Conservation (phyloP, 2,329 filamentous ascomycete species). For the Colletotrichum sp. region DNA sequence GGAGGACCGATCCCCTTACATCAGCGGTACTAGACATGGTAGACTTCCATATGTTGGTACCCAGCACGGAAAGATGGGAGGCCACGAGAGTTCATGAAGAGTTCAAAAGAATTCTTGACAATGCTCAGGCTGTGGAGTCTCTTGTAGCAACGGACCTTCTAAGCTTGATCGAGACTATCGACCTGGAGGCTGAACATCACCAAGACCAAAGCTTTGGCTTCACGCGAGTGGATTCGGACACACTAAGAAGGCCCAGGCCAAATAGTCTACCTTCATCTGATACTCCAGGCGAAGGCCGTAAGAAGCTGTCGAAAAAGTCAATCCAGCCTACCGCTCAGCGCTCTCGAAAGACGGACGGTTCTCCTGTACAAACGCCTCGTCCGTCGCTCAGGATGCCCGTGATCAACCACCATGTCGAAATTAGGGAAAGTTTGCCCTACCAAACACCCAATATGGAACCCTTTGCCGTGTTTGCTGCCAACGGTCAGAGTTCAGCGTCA, state of each 20-base stretch:
- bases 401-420: too few species aligned
- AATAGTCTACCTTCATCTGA: not conserved
- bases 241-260: not conserved
- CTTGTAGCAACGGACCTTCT: not conserved
- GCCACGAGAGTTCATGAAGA: not conserved
- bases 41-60: conserved; percentile 27
- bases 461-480: too few species aligned
- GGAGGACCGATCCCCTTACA: conserved; percentile 26
- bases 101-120: not conserved
- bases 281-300: not conserved
- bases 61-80: not conserved
- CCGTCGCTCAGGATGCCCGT: too few species aligned
- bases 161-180: not conserved
- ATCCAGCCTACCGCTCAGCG: not conserved
- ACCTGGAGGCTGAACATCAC: not conserved
- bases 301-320: not conserved
- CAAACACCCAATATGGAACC: too few species aligned
- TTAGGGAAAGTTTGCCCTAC: too few species aligned
- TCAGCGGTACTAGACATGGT: conserved; percentile 27
- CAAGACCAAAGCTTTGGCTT: not conserved
- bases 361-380: not conserved
- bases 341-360: not conserved
- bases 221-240: not conserved
- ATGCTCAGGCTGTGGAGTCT: not conserved
- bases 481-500: too few species aligned